These are phyloP conservation scores for Pythium brassicae DNA, from an alignment of 352 stramenopile species.

Conservation along the genomic window DNA sequence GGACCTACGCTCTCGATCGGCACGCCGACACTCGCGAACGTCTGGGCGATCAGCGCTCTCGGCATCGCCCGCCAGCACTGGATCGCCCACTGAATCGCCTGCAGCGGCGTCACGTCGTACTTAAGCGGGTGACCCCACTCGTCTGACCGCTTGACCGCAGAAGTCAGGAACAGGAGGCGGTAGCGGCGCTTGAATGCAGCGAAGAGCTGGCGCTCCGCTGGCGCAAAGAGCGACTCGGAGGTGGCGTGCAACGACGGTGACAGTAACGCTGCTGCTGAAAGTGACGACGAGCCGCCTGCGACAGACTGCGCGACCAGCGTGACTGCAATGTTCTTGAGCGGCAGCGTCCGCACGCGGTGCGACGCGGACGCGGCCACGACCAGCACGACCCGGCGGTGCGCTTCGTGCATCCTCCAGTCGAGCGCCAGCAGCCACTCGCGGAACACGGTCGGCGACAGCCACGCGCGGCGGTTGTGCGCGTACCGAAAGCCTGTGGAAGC, in stretches of 20 bases:
- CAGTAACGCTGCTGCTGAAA: slow-evolving; percentile 3
- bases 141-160: slow-evolving; percentile 37
- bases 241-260: slow-evolving; percentile 19
- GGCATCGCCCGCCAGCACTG: slow-evolving; percentile 53
- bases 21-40: slow-evolving; percentile 40
- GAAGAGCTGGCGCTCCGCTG: slow-evolving; percentile 40
- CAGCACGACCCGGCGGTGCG: slow-evolving; percentile 64
- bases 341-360: slow-evolving; percentile 50
- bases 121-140: slow-evolving; percentile 23
- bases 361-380: slow-evolving; percentile 56
- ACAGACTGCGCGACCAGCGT: slow-evolving; percentile 29
- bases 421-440: slow-evolving; percentile 74
- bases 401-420: slow-evolving; percentile 75
- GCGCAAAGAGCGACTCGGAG: slow-evolving; percentile 32
- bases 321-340: slow-evolving; percentile 62
- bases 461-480: slow-evolving; percentile 64
- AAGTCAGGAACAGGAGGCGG: slow-evolving; percentile 39
- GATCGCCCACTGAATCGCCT: slow-evolving; percentile 59
- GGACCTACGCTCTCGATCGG: not conserved
- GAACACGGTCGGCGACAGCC: slow-evolving; percentile 70
- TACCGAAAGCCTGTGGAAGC: slow-evolving; percentile 40
- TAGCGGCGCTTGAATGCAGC: slow-evolving; percentile 56
- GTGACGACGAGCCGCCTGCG: not conserved
- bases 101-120: slow-evolving; percentile 38
- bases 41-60: slow-evolving; percentile 38